Evolutionary conservation across 75 land plant species (phyloP), one percentile per base, ranked within the genome.

Genomic region (Sequoia sempervirens): DNA sequence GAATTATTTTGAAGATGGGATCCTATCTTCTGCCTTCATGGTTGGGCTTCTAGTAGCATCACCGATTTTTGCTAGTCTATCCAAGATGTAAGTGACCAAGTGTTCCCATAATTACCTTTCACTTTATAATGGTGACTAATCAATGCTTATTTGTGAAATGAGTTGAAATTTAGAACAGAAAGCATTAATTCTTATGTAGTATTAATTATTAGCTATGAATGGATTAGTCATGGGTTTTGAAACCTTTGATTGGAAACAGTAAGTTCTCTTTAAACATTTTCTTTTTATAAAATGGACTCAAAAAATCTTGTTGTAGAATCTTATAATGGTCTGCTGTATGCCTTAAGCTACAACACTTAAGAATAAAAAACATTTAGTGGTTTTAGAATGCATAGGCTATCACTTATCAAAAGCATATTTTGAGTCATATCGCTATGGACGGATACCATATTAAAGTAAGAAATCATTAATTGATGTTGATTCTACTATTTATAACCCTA

Each of bases 1-100:
- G 86, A 90, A 79, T 76, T 86, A 98, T 81, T 98, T 98, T 85
- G 84, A 98, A 87, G 99, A 98, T 93, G 99, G 99, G 20, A 81
- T 96, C 68, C 80, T 98, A 56, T 93, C 99, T 20, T 98, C 99
- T 82, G 98, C 99, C 17, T 98, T 98, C 56, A 96, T 98, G 99
- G 95, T 96, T 87, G 99, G 99, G 81, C 95, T 98, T 37, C 82
- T 98, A 52, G 82, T 93, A 58, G 90, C 97, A 81, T 98, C 98
- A 36, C 99, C 99, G 40, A 90, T 96, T 81, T 98, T 98, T 93
- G 99, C 99, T 38, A 86, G 96, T 32, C 88, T 93, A 46, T 92
- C 99, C 81, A 96, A 93, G 86, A 91, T 85, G 97, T 96, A 88
- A 87, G 88, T 73, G 41, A 82, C 47, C 34, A 45, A 0, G 30